Evolutionary conservation across 345 rosid species (phyloP).

Genomic region (Draba incana): DNA sequence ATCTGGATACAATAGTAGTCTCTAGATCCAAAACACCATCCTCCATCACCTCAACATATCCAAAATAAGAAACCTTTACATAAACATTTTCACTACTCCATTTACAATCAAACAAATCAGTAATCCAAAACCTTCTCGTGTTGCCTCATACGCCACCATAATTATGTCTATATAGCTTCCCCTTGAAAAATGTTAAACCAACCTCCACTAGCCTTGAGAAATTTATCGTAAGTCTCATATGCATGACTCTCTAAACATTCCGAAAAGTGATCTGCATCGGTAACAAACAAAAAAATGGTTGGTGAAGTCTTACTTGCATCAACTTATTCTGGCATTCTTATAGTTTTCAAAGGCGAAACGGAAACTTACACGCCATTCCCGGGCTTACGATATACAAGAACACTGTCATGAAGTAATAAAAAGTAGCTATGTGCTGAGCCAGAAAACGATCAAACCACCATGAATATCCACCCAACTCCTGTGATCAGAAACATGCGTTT

Average conservation of each 20-base stretch:
- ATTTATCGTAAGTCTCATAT: constrained; percentile 92
- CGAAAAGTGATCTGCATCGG: constrained; percentile 82
- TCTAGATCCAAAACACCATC: too few species aligned
- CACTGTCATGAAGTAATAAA: constrained; percentile 88
- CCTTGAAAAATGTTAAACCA: constrained; percentile 33
- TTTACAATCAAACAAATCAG: too few species aligned
- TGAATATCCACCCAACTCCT: constrained; percentile 95
- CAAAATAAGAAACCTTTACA: too few species aligned
- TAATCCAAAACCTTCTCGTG: too few species aligned
- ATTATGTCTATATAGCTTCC: too few species aligned
- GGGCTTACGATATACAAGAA: constrained; percentile 90
- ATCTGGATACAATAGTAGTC: too few species aligned
- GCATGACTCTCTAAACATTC: constrained; percentile 97
- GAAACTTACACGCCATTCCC: constrained; percentile 94
- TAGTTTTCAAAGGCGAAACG: neutral
- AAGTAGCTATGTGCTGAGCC: constrained; percentile 74
- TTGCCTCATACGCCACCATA: too few species aligned
- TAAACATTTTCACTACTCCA: too few species aligned
- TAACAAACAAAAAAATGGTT: neutral
- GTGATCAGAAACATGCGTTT: constrained; percentile 38
- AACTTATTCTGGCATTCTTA: too few species aligned
- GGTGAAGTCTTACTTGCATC: too few species aligned
- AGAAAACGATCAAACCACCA: constrained; percentile 99
- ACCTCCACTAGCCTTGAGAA: constrained; percentile 89
- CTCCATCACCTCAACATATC: too few species aligned